These are phyloP conservation scores for Dendrobium chrysotoxum DNA, from an alignment of 106 monocot genomes.

Conservation along the genomic window DNA sequence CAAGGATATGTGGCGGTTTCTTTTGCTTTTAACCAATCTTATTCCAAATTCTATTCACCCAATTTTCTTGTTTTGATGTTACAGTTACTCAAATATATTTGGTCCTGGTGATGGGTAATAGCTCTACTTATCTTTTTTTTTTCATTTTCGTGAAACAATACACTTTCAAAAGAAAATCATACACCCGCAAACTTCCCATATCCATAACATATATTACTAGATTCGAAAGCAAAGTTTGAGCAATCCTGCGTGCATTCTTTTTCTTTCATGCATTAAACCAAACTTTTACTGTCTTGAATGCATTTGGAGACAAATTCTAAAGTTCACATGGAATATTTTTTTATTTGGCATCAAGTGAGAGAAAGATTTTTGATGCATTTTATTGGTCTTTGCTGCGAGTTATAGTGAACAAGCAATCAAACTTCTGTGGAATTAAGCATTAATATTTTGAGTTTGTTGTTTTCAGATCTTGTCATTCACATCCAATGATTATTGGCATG, in stretches of 20 bases:
- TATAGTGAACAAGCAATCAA: neutral
- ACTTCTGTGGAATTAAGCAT: too few species aligned
- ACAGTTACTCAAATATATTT: neutral
- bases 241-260: too few species aligned
- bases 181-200: neutral
- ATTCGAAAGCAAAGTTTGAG: neutral
- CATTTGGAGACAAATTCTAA: neutral
- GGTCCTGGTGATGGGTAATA: neutral
- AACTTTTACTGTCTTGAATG: neutral
- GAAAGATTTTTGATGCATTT: neutral
- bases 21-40: neutral
- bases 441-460: too few species aligned
- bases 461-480: neutral
- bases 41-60: neutral
- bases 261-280: neutral
- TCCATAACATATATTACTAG: neutral
- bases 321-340: neutral
- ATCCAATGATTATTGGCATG: neutral
- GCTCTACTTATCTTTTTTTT: neutral
- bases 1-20: neutral
- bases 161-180: too few species aligned
- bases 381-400: neutral
- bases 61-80: neutral
- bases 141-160: neutral
- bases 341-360: neutral